phyloP scores from a whole-genome alignment of 768 basidiomycete species.

The Hericium rajendrae region DNA sequence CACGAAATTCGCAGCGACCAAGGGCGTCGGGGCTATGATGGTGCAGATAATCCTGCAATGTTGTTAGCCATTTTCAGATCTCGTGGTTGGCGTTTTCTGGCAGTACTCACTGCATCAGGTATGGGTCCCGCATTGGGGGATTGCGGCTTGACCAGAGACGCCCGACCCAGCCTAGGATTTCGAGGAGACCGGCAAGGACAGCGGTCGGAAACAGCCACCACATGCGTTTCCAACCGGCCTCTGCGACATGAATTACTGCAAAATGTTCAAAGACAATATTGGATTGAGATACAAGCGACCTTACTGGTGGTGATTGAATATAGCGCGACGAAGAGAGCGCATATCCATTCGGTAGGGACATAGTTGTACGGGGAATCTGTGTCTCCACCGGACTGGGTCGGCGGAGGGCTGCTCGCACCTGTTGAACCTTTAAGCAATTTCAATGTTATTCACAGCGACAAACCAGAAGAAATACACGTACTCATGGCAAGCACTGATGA shows the following conservation, averaged over 20 bases:
- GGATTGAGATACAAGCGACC: neutral
- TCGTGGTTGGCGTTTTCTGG: neutral
- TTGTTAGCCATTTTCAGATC: neutral
- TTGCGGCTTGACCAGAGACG: constrained; percentile 10
- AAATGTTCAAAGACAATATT: neutral
- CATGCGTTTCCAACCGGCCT: constrained; percentile 22
- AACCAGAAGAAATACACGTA: no score
- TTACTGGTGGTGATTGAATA: constrained; percentile 23
- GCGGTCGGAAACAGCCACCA: constrained; percentile 14
- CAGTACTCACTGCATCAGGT: constrained; percentile 9
- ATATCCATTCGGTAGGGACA: constrained; percentile 22
- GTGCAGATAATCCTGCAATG: constrained; percentile 2
- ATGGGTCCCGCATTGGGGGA: constrained; percentile 1
- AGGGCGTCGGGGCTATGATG: constrained; percentile 10
- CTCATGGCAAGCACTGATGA: no score
- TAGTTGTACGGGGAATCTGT: neutral
- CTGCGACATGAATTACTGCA: constrained; percentile 3
- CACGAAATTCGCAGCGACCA: constrained; percentile 13
- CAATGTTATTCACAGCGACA: no score
- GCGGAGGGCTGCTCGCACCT: no score
- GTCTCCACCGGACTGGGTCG: no score
- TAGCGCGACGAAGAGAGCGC: constrained; percentile 26
- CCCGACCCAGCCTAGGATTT: constrained; percentile 7
- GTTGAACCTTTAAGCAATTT: no score
- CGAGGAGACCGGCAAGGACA: constrained; percentile 6